Evolutionary conservation across 768 basidiomycete species (phyloP).

Genomic region (Brasilioporus rufonigricans): DNA sequence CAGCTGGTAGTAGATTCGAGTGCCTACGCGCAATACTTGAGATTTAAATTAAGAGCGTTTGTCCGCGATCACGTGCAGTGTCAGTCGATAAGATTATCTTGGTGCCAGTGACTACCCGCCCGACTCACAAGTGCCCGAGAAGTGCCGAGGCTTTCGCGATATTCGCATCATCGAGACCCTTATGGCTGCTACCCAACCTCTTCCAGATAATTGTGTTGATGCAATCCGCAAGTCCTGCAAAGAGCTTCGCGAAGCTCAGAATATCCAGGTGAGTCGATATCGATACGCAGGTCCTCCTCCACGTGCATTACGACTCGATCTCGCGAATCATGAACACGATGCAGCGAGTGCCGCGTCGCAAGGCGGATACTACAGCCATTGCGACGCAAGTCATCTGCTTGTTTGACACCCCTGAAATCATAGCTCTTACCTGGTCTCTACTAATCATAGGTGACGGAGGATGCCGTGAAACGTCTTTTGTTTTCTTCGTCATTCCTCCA

Average conservation of each 20-base stretch:
- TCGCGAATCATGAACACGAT: background rate
- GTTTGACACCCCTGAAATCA: background rate
- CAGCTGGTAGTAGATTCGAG: too few species aligned
- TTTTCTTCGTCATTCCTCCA: constrained; percentile 60
- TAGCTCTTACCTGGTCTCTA: constrained; percentile 11
- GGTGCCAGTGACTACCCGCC: background rate
- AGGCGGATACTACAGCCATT: background rate
- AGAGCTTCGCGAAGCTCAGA: constrained; percentile 43
- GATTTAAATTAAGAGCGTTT: background rate
- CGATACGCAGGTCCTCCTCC: background rate
- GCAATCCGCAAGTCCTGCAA: constrained; percentile 54
- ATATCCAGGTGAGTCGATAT: constrained; percentile 48
- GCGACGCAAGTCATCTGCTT: background rate
- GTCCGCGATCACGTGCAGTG: constrained; percentile 18
- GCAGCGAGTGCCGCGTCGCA: background rate
- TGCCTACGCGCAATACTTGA: too few species aligned
- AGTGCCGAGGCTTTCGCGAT: background rate
- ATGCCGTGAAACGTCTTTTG: constrained; percentile 60
- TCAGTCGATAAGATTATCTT: constrained; percentile 7
- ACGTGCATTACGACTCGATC: constrained; percentile 2
- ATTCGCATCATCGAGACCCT: background rate
- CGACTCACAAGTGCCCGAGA: too few species aligned
- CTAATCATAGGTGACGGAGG: constrained; percentile 50
- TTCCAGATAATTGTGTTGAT: constrained; percentile 44
- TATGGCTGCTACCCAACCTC: constrained; percentile 40